Conservation (phyloP, 2,329 filamentous ascomycete species). For the Nigrograna mackinnonii region DNA sequence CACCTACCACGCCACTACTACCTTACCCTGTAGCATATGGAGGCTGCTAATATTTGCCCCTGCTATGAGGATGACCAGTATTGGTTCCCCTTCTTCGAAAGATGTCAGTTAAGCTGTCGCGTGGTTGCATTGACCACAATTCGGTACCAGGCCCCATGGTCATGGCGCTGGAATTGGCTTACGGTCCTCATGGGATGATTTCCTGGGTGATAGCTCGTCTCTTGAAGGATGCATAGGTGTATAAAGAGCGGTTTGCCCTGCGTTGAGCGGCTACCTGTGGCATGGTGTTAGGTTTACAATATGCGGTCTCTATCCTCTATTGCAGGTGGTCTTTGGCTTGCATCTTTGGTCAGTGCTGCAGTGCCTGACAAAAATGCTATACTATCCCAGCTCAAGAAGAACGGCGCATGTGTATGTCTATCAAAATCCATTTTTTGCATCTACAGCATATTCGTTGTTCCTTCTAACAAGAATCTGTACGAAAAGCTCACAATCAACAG, state of each 20-base stretch:
- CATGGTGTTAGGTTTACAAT: no score
- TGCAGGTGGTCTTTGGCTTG: no score
- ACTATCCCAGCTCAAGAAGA: slow-evolving; percentile 13
- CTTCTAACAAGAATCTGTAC: neutral
- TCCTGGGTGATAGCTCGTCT: no score
- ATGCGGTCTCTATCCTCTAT: no score
- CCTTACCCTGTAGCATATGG: neutral
- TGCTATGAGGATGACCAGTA: no score
- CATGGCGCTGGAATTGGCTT: neutral
- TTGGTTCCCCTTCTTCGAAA: neutral
- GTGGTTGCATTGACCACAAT: neutral
- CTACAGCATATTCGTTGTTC: no score
- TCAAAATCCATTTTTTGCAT: neutral
- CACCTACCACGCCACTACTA: neutral
- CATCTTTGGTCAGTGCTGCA: slow-evolving; percentile 8
- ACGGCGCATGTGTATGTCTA: slow-evolving; percentile 18
- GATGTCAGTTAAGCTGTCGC: neutral
- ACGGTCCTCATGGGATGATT: no score
- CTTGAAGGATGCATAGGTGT: no score
- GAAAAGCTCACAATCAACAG: slow-evolving; percentile 5
- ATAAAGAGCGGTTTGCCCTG: no score
- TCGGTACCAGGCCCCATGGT: neutral
- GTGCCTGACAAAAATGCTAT: slow-evolving; percentile 13
- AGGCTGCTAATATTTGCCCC: neutral
- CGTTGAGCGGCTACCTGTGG: no score